Conservation (phyloP, 2,329 filamentous ascomycete species). For the Botrytis hyacinthi region DNA sequence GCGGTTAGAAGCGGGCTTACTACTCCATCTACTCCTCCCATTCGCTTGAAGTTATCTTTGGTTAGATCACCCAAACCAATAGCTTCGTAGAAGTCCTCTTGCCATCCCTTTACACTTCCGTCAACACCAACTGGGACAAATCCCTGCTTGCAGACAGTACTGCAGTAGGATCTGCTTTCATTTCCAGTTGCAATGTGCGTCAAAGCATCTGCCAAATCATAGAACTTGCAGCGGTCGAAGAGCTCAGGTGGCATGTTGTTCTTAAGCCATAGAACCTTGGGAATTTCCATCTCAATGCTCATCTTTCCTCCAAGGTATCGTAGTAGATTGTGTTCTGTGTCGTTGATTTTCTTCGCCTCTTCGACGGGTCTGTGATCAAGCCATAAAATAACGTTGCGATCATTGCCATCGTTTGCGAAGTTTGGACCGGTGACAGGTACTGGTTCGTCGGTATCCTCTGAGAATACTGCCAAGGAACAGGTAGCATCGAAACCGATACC, state of each 20-base stretch:
- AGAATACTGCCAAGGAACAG: conserved; percentile 93
- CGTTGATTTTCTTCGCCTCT: conserved; percentile 92
- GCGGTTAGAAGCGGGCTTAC: conserved; percentile 60
- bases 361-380: conserved; percentile 89
- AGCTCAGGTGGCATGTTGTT: conserved; percentile 93
- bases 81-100: conserved; percentile 84
- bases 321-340: conserved; percentile 85
- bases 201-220: conserved; percentile 87
- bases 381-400: conserved; percentile 96
- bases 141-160: conserved; percentile 95
- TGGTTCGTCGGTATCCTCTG: conserved; percentile 84
- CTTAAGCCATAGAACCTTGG: conserved; percentile 97
- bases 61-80: conserved; percentile 85
- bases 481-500: conserved; percentile 98
- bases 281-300: conserved; percentile 99
- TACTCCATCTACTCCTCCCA: conserved; percentile 93
- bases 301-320: conserved; percentile 97
- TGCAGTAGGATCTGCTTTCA: conserved; percentile 91
- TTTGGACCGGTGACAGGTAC: conserved; percentile 85
- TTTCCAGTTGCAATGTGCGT: conserved; percentile 92
- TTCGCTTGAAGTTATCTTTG: conserved; percentile 84
- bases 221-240: conserved; percentile 94
- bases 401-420: conserved; percentile 76
- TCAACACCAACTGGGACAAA: conserved; percentile 97
- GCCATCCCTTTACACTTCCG: conserved; percentile 96